These are phyloP conservation scores for Alternaria metachromatica DNA, from an alignment of 2,329 filamentous ascomycete genomes.

Conservation along the genomic window DNA sequence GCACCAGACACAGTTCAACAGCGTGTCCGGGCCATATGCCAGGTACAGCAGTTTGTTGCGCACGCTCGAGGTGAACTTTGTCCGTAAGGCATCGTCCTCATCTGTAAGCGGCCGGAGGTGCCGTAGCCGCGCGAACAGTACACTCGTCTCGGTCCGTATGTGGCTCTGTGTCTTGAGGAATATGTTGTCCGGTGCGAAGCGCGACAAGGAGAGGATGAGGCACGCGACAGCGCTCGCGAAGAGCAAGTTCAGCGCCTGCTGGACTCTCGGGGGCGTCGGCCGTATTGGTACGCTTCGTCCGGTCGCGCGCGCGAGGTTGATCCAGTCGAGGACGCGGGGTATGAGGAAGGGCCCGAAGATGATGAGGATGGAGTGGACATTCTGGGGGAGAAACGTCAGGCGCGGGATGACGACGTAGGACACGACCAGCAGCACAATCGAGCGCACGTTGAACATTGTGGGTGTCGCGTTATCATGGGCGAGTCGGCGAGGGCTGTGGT, in stretches of 20 bases:
- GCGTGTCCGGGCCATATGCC: conserved; percentile 76
- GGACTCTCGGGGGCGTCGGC: conserved; percentile 61
- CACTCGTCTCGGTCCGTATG: conserved; percentile 82
- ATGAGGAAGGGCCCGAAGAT: conserved; percentile 74
- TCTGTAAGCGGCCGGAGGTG: conserved; percentile 64
- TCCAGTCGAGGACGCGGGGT: conserved; percentile 69
- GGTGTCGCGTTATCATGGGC: conserved; percentile 14
- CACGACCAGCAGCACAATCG: conserved; percentile 38
- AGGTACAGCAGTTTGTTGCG: conserved; percentile 82
- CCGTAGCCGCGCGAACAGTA: conserved; percentile 79
- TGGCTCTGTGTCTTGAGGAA: conserved; percentile 80
- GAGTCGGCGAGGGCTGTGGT: not conserved
- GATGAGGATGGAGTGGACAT: conserved; percentile 50
- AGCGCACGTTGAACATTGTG: conserved; percentile 44
- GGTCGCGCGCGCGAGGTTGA: conserved; percentile 60
- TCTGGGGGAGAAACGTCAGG: conserved; percentile 45
- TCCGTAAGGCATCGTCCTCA: conserved; percentile 69
- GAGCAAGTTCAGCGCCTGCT: conserved; percentile 67
- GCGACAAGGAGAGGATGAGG: conserved; percentile 69
- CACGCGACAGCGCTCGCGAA: conserved; percentile 60
- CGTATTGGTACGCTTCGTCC: conserved; percentile 58
- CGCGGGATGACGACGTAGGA: conserved; percentile 47
- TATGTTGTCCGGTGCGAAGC: conserved; percentile 78
- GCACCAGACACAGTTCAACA: conserved; percentile 85
- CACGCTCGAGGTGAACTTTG: conserved; percentile 64